These are phyloP conservation scores for Cercophora sp. DNA, from an alignment of 495 filamentous ascomycete genomes.

Conservation along the genomic window DNA sequence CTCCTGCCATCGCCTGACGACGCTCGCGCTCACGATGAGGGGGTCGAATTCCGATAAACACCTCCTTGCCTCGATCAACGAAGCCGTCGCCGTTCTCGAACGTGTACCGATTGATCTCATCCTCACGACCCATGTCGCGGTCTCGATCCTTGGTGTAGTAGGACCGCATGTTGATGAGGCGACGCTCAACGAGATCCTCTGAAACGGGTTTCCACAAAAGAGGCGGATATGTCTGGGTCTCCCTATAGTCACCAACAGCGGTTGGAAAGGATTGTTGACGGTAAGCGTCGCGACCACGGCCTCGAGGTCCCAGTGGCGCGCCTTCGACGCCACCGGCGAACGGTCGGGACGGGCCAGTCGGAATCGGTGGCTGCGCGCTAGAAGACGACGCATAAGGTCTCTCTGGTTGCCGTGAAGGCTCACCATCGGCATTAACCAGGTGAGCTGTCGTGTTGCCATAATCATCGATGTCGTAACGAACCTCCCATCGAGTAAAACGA, in stretches of 20 bases:
- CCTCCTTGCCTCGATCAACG: conserved; percentile 74
- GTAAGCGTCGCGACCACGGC: conserved; percentile 15
- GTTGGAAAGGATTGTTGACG: conserved; percentile 6
- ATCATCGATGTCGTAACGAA: conserved; percentile 43
- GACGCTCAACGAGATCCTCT: conserved; percentile 52
- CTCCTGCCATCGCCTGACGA: conserved; percentile 12
- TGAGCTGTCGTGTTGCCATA: conserved; percentile 53
- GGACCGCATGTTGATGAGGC: conserved; percentile 62
- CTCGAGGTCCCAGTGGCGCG: conserved; percentile 40
- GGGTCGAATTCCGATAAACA: conserved; percentile 53
- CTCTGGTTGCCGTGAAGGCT: conserved; percentile 11
- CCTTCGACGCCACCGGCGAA: conserved; percentile 34
- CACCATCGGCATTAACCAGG: conserved; percentile 39
- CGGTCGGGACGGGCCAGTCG: conserved; percentile 37
- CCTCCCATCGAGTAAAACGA: conserved; percentile 54
- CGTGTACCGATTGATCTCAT: conserved; percentile 60
- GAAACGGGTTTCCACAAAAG: conserved; percentile 47
- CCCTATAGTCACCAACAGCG: conserved; percentile 5
- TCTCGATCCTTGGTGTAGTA: conserved; percentile 45
- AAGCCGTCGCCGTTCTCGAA: conserved; percentile 70
- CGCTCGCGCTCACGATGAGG: conserved; percentile 39
- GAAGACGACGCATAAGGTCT: too few species aligned
- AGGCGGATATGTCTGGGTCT: conserved; percentile 32
- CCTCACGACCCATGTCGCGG: conserved; percentile 56
- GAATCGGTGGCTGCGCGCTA: conserved; percentile 24